phyloP scores from a whole-genome alignment of 257 asterid species.

The Solanum lignicaule region DNA sequence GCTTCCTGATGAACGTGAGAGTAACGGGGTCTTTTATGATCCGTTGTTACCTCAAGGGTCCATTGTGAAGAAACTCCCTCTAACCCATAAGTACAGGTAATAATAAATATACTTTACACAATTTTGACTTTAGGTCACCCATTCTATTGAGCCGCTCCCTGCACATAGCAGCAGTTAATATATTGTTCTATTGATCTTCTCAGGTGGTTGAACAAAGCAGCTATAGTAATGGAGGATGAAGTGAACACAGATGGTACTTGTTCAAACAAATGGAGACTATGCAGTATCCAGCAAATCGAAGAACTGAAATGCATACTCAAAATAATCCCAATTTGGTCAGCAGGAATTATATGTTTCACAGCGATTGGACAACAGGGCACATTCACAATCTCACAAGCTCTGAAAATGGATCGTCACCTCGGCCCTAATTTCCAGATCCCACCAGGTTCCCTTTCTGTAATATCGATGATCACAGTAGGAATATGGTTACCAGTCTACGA shows the following conservation, averaged over 20 bases:
- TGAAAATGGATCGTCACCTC: conserved; percentile 71
- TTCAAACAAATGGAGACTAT: neutral
- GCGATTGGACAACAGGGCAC: conserved; percentile 72
- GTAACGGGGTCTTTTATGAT: conserved; percentile 28
- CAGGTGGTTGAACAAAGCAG: neutral
- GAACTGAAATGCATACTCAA: conserved; percentile 62
- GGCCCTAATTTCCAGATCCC: conserved; percentile 61
- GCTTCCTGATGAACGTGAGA: conserved; percentile 2
- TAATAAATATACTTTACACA: neutral
- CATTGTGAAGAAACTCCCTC: conserved; percentile 23
- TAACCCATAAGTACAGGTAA: conserved; percentile 43
- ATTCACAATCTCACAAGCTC: conserved; percentile 59
- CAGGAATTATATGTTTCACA: conserved; percentile 62
- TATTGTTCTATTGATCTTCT: neutral
- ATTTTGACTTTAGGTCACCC: neutral
- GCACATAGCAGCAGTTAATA: too few species aligned
- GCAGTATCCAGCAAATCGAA: conserved; percentile 45
- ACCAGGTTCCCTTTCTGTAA: conserved; percentile 41
- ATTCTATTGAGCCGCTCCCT: neutral
- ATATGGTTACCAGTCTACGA: conserved; percentile 72
- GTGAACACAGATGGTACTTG: neutral
- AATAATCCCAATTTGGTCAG: conserved; percentile 66
- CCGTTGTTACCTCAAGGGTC: conserved; percentile 24
- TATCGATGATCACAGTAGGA: conserved; percentile 64
- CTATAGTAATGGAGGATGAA: neutral